These are phyloP conservation scores for Sarocladiaceae sp. DNA, from an alignment of 2,329 filamentous ascomycete species.

Conservation along the genomic window DNA sequence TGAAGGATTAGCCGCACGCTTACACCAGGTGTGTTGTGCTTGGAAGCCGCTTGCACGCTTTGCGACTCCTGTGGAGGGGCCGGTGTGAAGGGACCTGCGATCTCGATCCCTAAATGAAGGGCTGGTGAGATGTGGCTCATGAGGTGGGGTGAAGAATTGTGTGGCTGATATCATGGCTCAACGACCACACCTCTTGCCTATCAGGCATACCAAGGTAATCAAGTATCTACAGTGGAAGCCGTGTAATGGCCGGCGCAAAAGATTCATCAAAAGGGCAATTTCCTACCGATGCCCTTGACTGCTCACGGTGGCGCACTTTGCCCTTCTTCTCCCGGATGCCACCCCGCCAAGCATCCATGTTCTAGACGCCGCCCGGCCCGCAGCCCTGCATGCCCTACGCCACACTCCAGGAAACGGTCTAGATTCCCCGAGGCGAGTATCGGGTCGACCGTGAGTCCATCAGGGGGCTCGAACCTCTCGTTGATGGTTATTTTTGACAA, in stretches of 20 bases:
- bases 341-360: not conserved
- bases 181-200: not conserved
- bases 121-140: constrained; percentile 4
- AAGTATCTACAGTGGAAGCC: too few species aligned
- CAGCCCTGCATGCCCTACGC: not conserved
- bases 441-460: not conserved
- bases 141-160: not conserved
- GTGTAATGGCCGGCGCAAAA: too few species aligned
- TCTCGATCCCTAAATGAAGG: constrained; percentile 2
- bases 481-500: not conserved
- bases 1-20: constrained; percentile 1
- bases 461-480: not conserved
- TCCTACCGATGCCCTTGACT: not conserved
- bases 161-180: not conserved
- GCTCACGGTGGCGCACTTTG: not conserved
- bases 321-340: not conserved
- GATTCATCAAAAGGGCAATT: not conserved
- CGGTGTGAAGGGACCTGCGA: constrained; percentile 1
- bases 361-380: not conserved
- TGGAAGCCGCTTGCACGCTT: not conserved
- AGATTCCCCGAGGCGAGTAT: not conserved
- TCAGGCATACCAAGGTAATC: too few species aligned
- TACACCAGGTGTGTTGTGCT: not conserved
- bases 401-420: not conserved
- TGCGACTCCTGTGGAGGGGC: too few species aligned